These are phyloP conservation scores for Aristolochia fimbriata DNA, from an alignment of 164 flowering plant species.

Conservation along the genomic window DNA sequence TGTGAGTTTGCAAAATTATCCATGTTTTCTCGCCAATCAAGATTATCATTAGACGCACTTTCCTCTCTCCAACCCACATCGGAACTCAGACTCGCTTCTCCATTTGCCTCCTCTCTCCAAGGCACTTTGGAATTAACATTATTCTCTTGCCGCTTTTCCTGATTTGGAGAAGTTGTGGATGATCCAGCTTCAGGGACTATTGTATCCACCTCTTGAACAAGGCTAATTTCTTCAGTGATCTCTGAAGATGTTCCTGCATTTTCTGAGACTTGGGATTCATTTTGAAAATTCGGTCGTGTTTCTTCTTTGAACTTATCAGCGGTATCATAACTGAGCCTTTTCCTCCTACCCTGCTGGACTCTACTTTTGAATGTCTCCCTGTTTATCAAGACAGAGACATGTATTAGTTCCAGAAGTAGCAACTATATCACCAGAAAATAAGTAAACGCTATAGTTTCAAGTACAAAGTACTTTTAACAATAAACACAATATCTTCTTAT, in stretches of 20 bases:
- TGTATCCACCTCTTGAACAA: conserved; percentile 9
- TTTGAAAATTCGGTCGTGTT: conserved; percentile 1
- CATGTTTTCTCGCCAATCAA: conserved; percentile 15
- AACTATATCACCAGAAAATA: not conserved
- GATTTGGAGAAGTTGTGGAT: no score
- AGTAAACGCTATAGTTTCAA: no score
- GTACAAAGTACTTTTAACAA: no score
- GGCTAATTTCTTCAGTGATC: no score
- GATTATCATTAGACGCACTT: conserved; percentile 11
- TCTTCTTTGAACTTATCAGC: conserved; percentile 9
- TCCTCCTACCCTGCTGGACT: conserved; percentile 5
- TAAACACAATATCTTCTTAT: no score
- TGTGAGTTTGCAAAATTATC: conserved; percentile 2
- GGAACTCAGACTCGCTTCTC: conserved; percentile 14
- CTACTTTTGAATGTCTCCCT: conserved; percentile 42
- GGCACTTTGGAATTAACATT: no score
- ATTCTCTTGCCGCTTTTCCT: no score
- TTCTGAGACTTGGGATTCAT: conserved; percentile 7
- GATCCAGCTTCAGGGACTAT: conserved; percentile 4
- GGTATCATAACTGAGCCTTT: conserved; percentile 4
- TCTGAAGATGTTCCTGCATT: not conserved
- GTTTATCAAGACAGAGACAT: conserved; percentile 4
- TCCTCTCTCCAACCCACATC: conserved; percentile 3
- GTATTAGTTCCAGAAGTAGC: not conserved
- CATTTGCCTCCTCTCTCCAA: not conserved